Conservation (phyloP, 345 rosid genomes). For the Rhodomyrtus tomentosa region DNA sequence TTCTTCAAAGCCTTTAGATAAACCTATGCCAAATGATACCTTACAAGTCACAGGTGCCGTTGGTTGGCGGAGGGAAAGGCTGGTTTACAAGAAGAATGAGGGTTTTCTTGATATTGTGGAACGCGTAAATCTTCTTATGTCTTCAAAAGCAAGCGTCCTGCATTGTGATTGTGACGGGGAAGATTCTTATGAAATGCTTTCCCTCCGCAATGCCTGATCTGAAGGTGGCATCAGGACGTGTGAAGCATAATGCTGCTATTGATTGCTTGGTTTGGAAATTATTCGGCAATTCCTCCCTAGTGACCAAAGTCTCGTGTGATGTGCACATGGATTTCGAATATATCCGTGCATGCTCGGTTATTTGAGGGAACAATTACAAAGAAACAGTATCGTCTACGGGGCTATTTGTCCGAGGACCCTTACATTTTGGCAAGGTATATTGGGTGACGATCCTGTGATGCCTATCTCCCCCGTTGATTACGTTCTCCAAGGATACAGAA, state of each 20-base stretch:
- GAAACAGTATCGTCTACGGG: no score
- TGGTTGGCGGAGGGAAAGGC: constrained; percentile 99
- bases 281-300: no score
- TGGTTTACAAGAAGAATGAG: constrained; percentile 92
- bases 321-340: no score
- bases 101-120: constrained; percentile 98
- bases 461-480: no score
- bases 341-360: no score
- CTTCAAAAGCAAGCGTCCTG: constrained; percentile 92
- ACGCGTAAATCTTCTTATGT: constrained; percentile 97
- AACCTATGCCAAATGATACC: constrained; percentile 95
- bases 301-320: no score
- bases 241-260: constrained; percentile 87
- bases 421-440: no score
- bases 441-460: no score
- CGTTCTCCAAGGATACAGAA: no score
- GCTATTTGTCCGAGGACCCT: no score
- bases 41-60: constrained; percentile 99
- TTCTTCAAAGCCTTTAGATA: constrained; percentile 89
- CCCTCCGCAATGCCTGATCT: constrained; percentile 99
- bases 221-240: constrained; percentile 94
- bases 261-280: constrained; percentile 99
- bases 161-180: constrained; percentile 98
- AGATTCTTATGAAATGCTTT: constrained; percentile 96
- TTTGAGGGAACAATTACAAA: no score